These are phyloP conservation scores for Aegilops longissima DNA, from an alignment of 176 grass and related monocot genomes.

Conservation along the genomic window DNA sequence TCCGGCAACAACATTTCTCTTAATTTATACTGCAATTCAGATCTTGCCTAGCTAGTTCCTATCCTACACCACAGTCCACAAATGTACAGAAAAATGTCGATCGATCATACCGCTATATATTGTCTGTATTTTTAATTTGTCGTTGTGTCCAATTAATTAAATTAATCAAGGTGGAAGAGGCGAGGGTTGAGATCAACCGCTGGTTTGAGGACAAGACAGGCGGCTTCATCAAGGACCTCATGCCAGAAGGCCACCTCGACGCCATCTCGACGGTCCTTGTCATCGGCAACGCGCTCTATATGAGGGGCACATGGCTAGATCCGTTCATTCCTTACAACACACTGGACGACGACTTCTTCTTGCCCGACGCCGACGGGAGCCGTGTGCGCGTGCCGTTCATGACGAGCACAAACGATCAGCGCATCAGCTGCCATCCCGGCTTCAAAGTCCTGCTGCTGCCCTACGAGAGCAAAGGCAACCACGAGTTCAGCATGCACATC, in stretches of 20 bases:
- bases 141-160: background rate
- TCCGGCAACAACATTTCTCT: no score
- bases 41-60: no score
- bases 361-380: background rate
- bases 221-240: background rate
- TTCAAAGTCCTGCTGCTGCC: slow-evolving; percentile 9
- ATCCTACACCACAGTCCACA: no score
- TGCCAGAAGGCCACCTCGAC: background rate
- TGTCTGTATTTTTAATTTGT: background rate
- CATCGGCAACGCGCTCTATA: background rate
- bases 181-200: slow-evolving; percentile 12
- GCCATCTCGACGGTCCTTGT: background rate
- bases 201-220: background rate
- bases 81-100: no score
- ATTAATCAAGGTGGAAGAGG: background rate
- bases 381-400: background rate
- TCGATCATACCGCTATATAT: no score
- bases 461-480: background rate
- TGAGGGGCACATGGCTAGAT: background rate
- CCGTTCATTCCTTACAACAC: background rate
- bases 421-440: background rate
- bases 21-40: no score
- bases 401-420: background rate
- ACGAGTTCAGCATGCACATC: background rate
- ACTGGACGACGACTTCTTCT: background rate